Conservation (phyloP, 1,284 basidiomycete species). For the Anthracocystis panici-leucophaei region DNA sequence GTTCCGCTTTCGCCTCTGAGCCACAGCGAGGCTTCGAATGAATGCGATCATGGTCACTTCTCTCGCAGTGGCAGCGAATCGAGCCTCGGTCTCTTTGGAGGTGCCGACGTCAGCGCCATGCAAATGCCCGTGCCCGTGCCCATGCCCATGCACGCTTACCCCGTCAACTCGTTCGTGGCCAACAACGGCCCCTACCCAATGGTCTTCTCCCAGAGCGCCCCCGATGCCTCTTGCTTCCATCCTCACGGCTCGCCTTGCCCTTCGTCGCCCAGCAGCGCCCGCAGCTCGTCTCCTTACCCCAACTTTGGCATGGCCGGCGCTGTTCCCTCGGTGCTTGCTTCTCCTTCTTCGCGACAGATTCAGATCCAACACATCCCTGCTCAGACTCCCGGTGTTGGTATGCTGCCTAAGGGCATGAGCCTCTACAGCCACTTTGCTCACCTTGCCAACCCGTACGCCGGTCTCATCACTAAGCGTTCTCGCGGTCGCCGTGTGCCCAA, state of each 20-base stretch:
- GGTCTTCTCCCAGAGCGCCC: constrained; percentile 48
- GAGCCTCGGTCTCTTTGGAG: constrained; percentile 38
- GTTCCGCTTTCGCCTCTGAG: constrained; percentile 27
- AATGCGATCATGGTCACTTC: constrained; percentile 26
- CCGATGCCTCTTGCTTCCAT: constrained; percentile 29
- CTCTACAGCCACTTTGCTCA: constrained; percentile 46
- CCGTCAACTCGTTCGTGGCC: constrained; percentile 26
- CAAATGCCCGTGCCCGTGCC: not conserved
- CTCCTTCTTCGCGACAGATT: constrained; percentile 40
- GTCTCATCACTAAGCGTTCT: constrained; percentile 65
- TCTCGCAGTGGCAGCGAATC: constrained; percentile 33
- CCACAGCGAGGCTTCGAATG: constrained; percentile 11
- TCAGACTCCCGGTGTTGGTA: constrained; percentile 28
- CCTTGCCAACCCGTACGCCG: constrained; percentile 53
- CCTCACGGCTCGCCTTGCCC: constrained; percentile 48
- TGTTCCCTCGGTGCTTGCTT: constrained; percentile 36
- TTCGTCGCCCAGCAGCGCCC: constrained; percentile 46
- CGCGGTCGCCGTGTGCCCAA: constrained; percentile 63
- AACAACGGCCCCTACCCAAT: constrained; percentile 33
- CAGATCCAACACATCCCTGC: constrained; percentile 44
- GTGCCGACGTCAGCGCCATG: constrained; percentile 13
- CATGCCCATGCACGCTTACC: constrained; percentile 26
- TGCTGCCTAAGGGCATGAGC: constrained; percentile 52
- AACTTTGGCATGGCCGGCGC: constrained; percentile 19
- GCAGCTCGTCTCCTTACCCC: constrained; percentile 47